These are phyloP conservation scores for Laguncularia racemosa DNA, from an alignment of 345 rosid species.

Conservation along the genomic window DNA sequence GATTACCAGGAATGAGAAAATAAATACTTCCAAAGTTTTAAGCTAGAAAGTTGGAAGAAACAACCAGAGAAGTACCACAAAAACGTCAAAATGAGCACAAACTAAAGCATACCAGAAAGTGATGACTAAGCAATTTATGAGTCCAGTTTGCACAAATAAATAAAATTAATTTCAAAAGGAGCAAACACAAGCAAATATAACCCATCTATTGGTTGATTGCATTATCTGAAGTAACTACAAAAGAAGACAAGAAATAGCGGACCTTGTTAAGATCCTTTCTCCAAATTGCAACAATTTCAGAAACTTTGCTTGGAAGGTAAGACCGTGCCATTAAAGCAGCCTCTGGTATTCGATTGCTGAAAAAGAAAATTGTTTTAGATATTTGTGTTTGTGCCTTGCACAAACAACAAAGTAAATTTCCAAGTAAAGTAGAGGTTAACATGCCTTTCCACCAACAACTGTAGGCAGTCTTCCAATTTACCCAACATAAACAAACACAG, in stretches of 20 bases:
- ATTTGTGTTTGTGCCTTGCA: too few species aligned
- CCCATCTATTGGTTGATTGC: neutral
- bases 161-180: too few species aligned
- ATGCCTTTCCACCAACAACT: constrained; percentile 89
- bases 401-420: too few species aligned
- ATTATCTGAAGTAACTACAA: constrained; percentile 2
- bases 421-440: constrained; percentile 9
- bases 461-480: constrained; percentile 90
- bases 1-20: too few species aligned
- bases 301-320: constrained; percentile 97
- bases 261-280: constrained; percentile 96
- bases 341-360: constrained; percentile 98
- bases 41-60: too few species aligned
- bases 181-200: too few species aligned
- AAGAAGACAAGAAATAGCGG: constrained; percentile 6
- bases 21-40: too few species aligned
- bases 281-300: constrained; percentile 93
- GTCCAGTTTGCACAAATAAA: neutral
- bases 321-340: constrained; percentile 99
- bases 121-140: too few species aligned
- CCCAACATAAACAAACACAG: constrained; percentile 93
- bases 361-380: constrained; percentile 18
- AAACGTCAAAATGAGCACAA: too few species aligned
- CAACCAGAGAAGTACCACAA: too few species aligned
- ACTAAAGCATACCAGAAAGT: too few species aligned